Evolutionary conservation across 306 rosid species (phyloP), one percentile per base, ranked within the genome.

Genomic region (Ochetophila trinervis): DNA sequence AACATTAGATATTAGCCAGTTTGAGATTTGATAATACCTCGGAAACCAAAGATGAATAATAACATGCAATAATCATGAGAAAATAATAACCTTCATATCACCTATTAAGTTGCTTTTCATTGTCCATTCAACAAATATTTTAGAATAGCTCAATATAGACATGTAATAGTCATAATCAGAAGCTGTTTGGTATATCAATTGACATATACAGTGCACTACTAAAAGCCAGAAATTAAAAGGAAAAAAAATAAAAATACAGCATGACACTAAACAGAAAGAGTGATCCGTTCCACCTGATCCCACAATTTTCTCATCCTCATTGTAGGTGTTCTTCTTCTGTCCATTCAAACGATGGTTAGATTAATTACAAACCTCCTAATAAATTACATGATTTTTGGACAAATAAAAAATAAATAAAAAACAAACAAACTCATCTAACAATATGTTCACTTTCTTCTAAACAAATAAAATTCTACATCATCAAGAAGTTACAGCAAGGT

Each of bases 361-460:
- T 61, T 67, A 71, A 56, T 68, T 61, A 76, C 82, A 69, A 35
- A 51, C 20, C 71, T 57, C 73, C 68, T 50, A 69, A 70, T 72
- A 79, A 55, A 69, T 32, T 35, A 62, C 72, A 77, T 63, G 67
- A 52, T 60, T 71, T 13, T 17, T n/a, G 18, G n/a, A 60, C n/a
- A 17, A 16, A 15, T 16, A 60, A 61, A 22, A 8, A 59, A 6
- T 0, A 8, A 53, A 45, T 37, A 74, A 64, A 80, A 60, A 47
- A 40, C 70, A 69, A 68, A 54, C 42, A 73, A 66, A 53, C 32
- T 1, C 6, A 40, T 8, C 45, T 40, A 40, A 40, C 13, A 60
- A 60, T 62, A 74, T 72, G 67, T 72, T 74, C 81, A 57, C 79
- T 71, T 36, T 57, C 74, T 67, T 76, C 62, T 72, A 40, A 40